phyloP scores from a whole-genome alignment of 2,329 filamentous ascomycete genomes.

The Trichoderma citrinoviride region DNA sequence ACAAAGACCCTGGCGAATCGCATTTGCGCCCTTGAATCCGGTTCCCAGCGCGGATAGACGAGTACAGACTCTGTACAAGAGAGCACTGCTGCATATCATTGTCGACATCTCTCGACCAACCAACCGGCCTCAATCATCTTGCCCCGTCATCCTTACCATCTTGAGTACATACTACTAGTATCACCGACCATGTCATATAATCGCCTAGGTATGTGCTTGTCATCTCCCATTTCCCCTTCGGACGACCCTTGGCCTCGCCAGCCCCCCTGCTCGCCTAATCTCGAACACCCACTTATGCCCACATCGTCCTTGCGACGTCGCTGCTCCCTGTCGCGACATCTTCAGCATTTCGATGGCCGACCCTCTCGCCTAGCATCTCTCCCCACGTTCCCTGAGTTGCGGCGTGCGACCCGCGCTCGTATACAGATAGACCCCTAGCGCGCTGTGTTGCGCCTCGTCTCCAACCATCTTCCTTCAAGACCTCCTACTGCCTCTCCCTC shows the following conservation, averaged over 20 bases:
- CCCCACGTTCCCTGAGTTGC: constrained; percentile 3
- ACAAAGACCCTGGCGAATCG: not conserved
- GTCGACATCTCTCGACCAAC: not conserved
- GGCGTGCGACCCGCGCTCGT: not conserved
- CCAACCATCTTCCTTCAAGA: not conserved
- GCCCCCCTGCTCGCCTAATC: constrained; percentile 23
- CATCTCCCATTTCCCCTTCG: constrained; percentile 26
- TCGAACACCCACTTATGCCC: constrained; percentile 21
- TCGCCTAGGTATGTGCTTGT: constrained; percentile 60
- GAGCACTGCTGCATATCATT: not conserved
- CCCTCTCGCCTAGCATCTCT: constrained; percentile 6
- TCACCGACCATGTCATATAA: constrained; percentile 66
- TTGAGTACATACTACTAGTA: not conserved
- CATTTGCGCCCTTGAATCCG: not conserved
- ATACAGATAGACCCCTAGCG: constrained; percentile 4
- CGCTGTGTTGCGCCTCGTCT: constrained; percentile 1
- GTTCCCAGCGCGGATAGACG: not conserved
- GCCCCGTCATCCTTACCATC: not conserved
- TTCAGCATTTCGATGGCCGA: constrained; percentile 15
- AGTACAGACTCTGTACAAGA: not conserved
- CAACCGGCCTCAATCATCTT: not conserved
- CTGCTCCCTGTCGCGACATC: constrained; percentile 18
- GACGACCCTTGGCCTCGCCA: constrained; percentile 21
- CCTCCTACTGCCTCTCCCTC: not conserved
- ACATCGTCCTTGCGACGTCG: not conserved